phyloP scores from a whole-genome alignment of 306 rosid genomes.

The Bauhinia variegata region DNA sequence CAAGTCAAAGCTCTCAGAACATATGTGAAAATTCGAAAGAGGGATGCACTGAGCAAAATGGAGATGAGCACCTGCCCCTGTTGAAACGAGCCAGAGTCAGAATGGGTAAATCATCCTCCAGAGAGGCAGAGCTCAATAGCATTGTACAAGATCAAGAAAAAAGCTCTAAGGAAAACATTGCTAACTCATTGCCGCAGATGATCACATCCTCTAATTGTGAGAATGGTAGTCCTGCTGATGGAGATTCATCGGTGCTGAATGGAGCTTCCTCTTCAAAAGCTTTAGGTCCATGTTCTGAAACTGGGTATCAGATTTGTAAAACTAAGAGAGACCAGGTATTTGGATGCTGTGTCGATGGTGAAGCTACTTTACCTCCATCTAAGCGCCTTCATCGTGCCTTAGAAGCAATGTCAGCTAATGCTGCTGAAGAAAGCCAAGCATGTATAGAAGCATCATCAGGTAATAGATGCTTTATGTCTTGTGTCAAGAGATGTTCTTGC shows the following conservation, averaged over 20 bases:
- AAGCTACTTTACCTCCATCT: constrained; percentile 93
- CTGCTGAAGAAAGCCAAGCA: constrained; percentile 69
- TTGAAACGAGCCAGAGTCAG: constrained; percentile 95
- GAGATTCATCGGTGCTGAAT: constrained; percentile 44
- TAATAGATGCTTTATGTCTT: constrained; percentile 39
- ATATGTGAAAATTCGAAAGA: constrained; percentile 50
- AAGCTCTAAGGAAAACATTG: constrained; percentile 49
- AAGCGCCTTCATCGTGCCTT: constrained; percentile 96
- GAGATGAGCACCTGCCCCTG: constrained; percentile 92
- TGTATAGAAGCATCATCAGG: constrained; percentile 47
- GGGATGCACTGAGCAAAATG: constrained; percentile 69
- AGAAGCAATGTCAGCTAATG: constrained; percentile 98
- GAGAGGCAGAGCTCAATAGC: constrained; percentile 57
- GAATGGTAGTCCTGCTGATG: constrained; percentile 48
- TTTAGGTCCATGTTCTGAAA: constrained; percentile 45
- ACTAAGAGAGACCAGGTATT: constrained; percentile 66
- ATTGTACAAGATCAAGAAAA: constrained; percentile 46
- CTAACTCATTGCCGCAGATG: constrained; percentile 38
- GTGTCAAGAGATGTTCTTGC: constrained; percentile 38
- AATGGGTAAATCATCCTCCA: constrained; percentile 71
- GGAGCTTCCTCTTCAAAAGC: constrained; percentile 53
- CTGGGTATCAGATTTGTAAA: constrained; percentile 53
- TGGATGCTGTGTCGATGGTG: constrained; percentile 68
- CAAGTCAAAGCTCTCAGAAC: constrained; percentile 54
- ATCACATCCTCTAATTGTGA: constrained; percentile 50